A percentile compares a stretch with the other conserved stretches of the same genome.
Evolutionary conservation across 1,284 basidiomycete genomes (phyloP).

Genomic region (Ustilago xerochloae): DNA sequence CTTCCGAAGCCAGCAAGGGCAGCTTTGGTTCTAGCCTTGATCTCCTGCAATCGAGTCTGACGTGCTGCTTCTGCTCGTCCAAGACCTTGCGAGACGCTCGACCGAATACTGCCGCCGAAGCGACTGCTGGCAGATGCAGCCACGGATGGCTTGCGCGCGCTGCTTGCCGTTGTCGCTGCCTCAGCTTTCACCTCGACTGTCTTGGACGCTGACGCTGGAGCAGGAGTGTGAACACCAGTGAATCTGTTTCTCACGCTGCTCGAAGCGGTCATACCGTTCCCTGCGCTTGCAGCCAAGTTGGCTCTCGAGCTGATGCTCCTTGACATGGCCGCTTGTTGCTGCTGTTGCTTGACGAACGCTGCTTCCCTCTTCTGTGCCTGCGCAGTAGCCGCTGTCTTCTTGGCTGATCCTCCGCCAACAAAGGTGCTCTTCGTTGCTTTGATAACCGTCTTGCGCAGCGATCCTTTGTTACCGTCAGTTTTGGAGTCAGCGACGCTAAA

Average conservation of each 20-base stretch:
- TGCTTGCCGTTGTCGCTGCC: background rate
- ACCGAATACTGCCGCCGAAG: slow-evolving; percentile 28
- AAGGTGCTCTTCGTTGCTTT: slow-evolving; percentile 40
- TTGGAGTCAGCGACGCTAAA: slow-evolving; percentile 16
- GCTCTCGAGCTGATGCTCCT: slow-evolving; percentile 26
- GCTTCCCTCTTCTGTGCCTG: slow-evolving; percentile 21
- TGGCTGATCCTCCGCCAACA: slow-evolving; percentile 12
- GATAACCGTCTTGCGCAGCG: slow-evolving; percentile 41
- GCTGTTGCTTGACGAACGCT: slow-evolving; percentile 27
- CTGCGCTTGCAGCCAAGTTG: background rate
- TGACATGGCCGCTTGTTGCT: slow-evolving; percentile 31
- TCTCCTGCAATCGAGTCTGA: slow-evolving; percentile 37
- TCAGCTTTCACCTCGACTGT: background rate
- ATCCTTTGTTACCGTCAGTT: background rate
- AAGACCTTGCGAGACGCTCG: slow-evolving; percentile 37
- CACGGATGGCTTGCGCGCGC: slow-evolving; percentile 15
- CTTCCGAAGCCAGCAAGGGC: slow-evolving; percentile 32
- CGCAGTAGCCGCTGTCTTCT: slow-evolving; percentile 16
- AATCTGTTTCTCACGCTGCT: slow-evolving; percentile 27
- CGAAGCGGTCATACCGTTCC: slow-evolving; percentile 1
- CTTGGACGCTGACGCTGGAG: too few species aligned
- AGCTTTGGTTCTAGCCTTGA: slow-evolving; percentile 38
- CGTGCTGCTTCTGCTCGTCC: slow-evolving; percentile 35
- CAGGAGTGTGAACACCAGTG: slow-evolving; percentile 17
- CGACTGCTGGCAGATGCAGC: slow-evolving; percentile 22